Conservation (phyloP, 2,329 filamentous ascomycete species). For the Colletotrichum sansevieriae region DNA sequence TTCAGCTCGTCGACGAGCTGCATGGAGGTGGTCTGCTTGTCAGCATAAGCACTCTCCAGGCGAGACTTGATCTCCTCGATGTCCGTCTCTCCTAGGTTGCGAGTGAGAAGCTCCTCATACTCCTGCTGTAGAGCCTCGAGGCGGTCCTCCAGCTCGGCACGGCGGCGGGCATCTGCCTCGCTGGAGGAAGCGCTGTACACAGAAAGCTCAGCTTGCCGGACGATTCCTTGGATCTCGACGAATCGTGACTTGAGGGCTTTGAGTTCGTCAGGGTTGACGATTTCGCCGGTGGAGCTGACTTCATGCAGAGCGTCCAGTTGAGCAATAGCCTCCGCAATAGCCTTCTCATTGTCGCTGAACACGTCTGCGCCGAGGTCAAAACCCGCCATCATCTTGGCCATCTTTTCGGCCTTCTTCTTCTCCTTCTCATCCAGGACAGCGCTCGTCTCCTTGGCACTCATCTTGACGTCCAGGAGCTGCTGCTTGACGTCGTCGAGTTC, state of each 20-base stretch:
- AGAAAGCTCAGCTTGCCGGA: conserved; percentile 91
- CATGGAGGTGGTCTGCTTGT: conserved; percentile 79
- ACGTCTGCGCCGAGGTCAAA: conserved; percentile 94
- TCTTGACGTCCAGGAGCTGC: conserved; percentile 93
- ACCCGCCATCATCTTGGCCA: conserved; percentile 99
- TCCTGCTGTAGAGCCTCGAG: conserved; percentile 82
- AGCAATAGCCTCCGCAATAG: conserved; percentile 85
- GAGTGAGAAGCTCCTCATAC: conserved; percentile 85
- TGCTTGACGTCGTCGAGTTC: conserved; percentile 97
- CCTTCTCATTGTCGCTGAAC: conserved; percentile 92
- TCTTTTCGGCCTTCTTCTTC: conserved; percentile 98
- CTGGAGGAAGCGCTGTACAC: conserved; percentile 77
- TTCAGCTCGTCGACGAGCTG: conserved; percentile 83
- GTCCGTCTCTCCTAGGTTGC: conserved; percentile 83
- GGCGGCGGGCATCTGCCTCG: conserved; percentile 75
- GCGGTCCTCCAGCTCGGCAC: conserved; percentile 82
- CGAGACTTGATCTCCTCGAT: conserved; percentile 86
- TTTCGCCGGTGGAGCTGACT: conserved; percentile 81
- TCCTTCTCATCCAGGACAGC: conserved; percentile 96
- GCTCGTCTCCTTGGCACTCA: conserved; percentile 94
- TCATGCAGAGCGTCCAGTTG: conserved; percentile 84
- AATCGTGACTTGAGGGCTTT: conserved; percentile 82
- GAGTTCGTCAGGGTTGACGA: conserved; percentile 85
- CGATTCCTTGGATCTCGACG: conserved; percentile 90
- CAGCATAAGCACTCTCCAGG: conserved; percentile 81